These are phyloP conservation scores for Typha latifolia DNA, from an alignment of 176 grass and related monocot species.

Conservation along the genomic window DNA sequence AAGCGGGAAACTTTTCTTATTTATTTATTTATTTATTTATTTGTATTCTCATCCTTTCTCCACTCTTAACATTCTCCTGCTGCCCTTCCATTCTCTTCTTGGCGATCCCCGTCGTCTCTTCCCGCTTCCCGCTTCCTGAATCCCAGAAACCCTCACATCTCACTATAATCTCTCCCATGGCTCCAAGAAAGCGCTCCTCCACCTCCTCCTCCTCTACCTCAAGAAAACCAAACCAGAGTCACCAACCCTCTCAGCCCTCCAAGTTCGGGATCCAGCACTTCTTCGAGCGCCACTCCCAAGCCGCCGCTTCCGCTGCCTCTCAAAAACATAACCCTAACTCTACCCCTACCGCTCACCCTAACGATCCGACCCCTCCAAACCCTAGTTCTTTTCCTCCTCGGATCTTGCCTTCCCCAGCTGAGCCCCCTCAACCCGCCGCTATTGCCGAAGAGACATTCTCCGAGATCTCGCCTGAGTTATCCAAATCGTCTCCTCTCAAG, in stretches of 20 bases:
- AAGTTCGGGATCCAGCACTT: slow-evolving; percentile 95
- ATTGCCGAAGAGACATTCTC: slow-evolving; percentile 17
- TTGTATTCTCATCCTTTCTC: neutral
- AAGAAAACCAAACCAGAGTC: slow-evolving; percentile 46
- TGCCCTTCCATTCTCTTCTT: neutral
- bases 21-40: no score
- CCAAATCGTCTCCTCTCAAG: slow-evolving; percentile 50
- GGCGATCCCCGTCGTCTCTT: neutral
- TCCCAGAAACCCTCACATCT: neutral
- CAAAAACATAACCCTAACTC: slow-evolving; percentile 11
- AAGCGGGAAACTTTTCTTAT: no score
- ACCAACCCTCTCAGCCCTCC: slow-evolving; percentile 50
- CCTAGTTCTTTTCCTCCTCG: slow-evolving; percentile 14
- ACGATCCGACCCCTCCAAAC: slow-evolving; percentile 9
- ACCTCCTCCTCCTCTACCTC: slow-evolving; percentile 19
- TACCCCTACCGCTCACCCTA: slow-evolving; percentile 12
- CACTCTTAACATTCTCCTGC: neutral
- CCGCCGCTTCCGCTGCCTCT: slow-evolving; percentile 24
- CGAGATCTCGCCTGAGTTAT: slow-evolving; percentile 70
- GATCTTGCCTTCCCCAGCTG: neutral
- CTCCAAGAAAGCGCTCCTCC: slow-evolving; percentile 73
- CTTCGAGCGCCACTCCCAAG: slow-evolving; percentile 89
- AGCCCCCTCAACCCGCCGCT: slow-evolving; percentile 15
- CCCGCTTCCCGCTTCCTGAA: neutral
- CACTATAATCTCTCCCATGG: slow-evolving; percentile 33